Evolutionary conservation across 495 filamentous ascomycete species (phyloP).

Genomic region (Trichoderma reesei): DNA sequence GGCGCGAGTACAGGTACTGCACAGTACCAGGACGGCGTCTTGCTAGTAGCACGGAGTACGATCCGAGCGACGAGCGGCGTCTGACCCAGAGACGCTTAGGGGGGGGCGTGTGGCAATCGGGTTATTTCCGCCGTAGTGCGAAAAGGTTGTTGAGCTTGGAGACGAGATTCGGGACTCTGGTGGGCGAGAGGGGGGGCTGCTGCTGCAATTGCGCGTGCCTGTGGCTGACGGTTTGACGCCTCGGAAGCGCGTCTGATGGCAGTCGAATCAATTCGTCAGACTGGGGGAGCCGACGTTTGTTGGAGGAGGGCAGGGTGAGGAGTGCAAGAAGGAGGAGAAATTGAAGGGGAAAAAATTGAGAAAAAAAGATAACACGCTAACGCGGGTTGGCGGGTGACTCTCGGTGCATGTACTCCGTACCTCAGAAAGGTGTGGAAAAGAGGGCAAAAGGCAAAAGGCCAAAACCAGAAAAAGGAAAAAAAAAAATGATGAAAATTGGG

Average conservation of each 20-base stretch:
- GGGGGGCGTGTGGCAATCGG: constrained; percentile 5
- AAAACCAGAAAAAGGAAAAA: no score
- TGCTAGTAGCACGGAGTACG: background rate
- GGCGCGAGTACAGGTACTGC: background rate
- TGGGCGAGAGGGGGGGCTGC: background rate
- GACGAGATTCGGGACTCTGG: background rate
- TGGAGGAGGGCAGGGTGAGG: background rate
- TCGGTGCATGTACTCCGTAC: constrained; percentile 17
- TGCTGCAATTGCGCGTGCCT: background rate
- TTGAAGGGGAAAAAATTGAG: background rate
- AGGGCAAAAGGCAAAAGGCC: constrained; percentile 13
- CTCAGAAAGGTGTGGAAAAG: no score
- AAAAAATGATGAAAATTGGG: no score
- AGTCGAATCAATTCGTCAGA: background rate
- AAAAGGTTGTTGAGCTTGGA: background rate
- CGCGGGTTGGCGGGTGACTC: background rate
- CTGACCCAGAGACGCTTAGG: background rate
- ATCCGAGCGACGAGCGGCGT: constrained; percentile 1
- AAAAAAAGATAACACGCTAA: background rate
- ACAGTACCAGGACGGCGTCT: background rate
- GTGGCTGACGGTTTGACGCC: background rate
- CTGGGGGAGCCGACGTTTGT: background rate
- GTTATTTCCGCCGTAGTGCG: constrained; percentile 7
- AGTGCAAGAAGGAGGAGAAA: background rate
- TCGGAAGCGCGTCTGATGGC: background rate